Evolutionary conservation across 306 rosid species (phyloP), one percentile per base, ranked within the genome.

Genomic region (Prunus campanulata): DNA sequence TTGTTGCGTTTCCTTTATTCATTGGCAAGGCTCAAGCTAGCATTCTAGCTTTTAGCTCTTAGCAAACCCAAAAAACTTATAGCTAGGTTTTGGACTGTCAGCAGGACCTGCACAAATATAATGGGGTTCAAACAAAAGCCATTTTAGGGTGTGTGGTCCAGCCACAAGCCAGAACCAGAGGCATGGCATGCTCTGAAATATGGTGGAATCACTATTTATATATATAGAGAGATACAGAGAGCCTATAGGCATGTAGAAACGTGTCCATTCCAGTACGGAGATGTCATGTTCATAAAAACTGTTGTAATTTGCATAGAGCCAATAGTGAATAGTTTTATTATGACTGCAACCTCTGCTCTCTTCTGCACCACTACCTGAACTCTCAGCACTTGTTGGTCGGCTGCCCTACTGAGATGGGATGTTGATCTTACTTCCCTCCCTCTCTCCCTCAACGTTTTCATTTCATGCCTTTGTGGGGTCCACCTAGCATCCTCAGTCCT

Each of bases 191-290:
- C n/a, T 52, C 64, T 51, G 24, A 30, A 52, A 70, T 35, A 55
- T 52, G 74, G 12, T 70, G 3, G 62, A 18, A 20, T 35, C 42
- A 35, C 42, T 35, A 35, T 35, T 35, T 35, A 5, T 35, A 35
- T 32, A 32, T 35, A 5, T 0, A 32, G 42, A 35, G 30, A 29
- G 30, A 6, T 2, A 6, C n/a, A 20, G 60, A 4, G 57, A 18
- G 3, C 22, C 57, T 52, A 52, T 52, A 52, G 57, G 63, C 15
- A 29, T 56, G 54, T 72, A 72, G 42, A 49, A 72, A 72, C 67
- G 56, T 72, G 76, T 24, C 66, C 57, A 22, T 57, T 72, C 54
- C 67, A 72, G 67, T 42, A 8, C 57, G 29, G 29, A 72, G 42
- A 15, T 14, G 77, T 57, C 68, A 57, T 25, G 44, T 44, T 16